These are phyloP conservation scores for Aspergillus fischeri DNA, from an alignment of 2,329 filamentous ascomycete genomes.

Conservation along the genomic window DNA sequence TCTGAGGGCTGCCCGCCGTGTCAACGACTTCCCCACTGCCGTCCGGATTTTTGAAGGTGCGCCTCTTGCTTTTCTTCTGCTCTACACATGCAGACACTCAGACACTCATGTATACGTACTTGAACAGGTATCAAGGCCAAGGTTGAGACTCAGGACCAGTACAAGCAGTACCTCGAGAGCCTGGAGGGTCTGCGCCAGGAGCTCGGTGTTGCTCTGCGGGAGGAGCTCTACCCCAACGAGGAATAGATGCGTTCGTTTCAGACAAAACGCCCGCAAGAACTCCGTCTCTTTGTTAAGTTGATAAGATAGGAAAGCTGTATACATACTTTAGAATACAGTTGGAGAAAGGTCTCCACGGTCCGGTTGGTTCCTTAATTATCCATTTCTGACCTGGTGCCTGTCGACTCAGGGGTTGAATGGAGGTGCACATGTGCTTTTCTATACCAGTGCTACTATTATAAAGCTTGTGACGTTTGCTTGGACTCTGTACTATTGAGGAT, in stretches of 20 bases:
- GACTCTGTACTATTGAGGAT: slow-evolving; percentile 19
- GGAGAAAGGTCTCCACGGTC: slow-evolving; percentile 23
- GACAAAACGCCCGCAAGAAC: slow-evolving; percentile 9
- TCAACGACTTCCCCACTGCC: slow-evolving; percentile 97
- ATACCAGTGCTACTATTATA: slow-evolving; percentile 21
- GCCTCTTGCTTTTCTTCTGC: slow-evolving; percentile 20
- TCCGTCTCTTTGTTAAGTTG: slow-evolving; percentile 23
- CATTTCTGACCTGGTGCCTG: slow-evolving; percentile 14
- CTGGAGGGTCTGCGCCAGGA: slow-evolving; percentile 91
- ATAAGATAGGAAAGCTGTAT: slow-evolving; percentile 35
- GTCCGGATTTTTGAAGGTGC: slow-evolving; percentile 98
- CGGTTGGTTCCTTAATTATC: slow-evolving; percentile 21
- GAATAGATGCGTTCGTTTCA: slow-evolving; percentile 28
- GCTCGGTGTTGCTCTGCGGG: slow-evolving; percentile 85
- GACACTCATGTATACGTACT: slow-evolving; percentile 9
- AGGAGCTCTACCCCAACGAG: slow-evolving; percentile 76
- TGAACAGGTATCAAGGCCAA: slow-evolving; percentile 89
- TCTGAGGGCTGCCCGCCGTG: slow-evolving; percentile 86
- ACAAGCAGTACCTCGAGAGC: slow-evolving; percentile 90
- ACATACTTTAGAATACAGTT: slow-evolving; percentile 36
- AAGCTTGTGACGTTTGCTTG: slow-evolving; percentile 19
- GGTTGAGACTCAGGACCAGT: slow-evolving; percentile 97
- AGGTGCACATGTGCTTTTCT: slow-evolving; percentile 22
- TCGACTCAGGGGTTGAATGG: slow-evolving; percentile 8
- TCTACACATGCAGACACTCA: neutral